phyloP scores from a whole-genome alignment of 805 yeast species.

The Candida loeiensis region DNA sequence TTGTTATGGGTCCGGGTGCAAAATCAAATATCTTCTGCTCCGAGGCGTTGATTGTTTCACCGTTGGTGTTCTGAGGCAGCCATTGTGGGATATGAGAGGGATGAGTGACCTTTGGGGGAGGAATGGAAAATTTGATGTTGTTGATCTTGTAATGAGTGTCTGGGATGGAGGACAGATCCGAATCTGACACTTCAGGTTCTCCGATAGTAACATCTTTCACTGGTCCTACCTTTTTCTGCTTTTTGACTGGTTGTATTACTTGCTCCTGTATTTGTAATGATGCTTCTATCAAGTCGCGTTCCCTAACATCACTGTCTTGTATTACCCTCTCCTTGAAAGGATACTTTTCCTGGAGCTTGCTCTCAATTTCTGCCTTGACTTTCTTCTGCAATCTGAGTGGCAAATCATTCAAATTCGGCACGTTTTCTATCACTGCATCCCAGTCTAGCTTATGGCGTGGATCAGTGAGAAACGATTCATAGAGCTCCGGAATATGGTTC shows the following conservation, averaged over 20 bases:
- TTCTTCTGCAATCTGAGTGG: slow-evolving; percentile 42
- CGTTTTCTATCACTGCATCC: slow-evolving; percentile 26
- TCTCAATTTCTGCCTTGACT: slow-evolving; percentile 32
- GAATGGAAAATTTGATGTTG: slow-evolving; percentile 28
- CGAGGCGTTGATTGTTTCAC: slow-evolving; percentile 14
- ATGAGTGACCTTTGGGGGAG: slow-evolving; percentile 37
- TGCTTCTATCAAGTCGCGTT: slow-evolving; percentile 17
- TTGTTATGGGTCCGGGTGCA: slow-evolving; percentile 26
- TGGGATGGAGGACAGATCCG: slow-evolving; percentile 6
- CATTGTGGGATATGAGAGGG: slow-evolving; percentile 44
- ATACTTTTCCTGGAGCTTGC: slow-evolving; percentile 26
- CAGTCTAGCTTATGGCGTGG: slow-evolving; percentile 29
- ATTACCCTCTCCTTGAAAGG: slow-evolving; percentile 35
- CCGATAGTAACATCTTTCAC: slow-evolving; percentile 3
- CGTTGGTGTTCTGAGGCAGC: slow-evolving; percentile 27
- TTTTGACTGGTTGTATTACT: background rate
- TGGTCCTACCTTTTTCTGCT: background rate
- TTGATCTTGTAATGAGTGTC: slow-evolving; percentile 24
- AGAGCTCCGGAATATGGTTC: slow-evolving; percentile 30
- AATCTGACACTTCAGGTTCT: slow-evolving; percentile 7
- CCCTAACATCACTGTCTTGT: slow-evolving; percentile 19
- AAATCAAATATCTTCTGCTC: slow-evolving; percentile 23
- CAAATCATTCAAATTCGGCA: slow-evolving; percentile 24
- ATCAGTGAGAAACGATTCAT: slow-evolving; percentile 27
- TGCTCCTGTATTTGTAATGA: background rate